Base-by-base conservation (phyloP, 108 stramenopile genomes). In the Nitzschia putrida region DNA sequence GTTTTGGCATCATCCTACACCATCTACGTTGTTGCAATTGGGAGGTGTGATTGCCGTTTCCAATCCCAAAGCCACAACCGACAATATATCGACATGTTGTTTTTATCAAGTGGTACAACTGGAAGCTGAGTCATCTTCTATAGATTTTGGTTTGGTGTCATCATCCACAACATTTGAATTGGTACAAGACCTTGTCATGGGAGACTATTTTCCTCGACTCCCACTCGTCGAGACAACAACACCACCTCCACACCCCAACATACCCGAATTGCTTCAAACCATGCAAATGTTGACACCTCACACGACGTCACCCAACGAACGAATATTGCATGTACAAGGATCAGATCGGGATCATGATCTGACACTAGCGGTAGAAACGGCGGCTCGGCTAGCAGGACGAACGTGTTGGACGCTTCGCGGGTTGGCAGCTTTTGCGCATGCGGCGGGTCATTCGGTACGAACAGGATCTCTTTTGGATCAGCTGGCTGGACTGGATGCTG, bases 381-480 rank as follows among this genome's bases (percentile, higher is more conserved):
- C 92, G 34, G 84, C 89, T 53, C 56, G 82, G 57, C n/a, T 26
- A 39, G 63, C 84, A 54, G 92, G 92, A 64, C 77, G 84, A 73
- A 82, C 77, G 55, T 83, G 73, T 14, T 64, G 90, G 38, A 63
- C 71, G 12, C 76, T 93, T 5, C 77, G 77, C n/a, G 88, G 88
- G 43, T 74, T 92, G 23, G 88, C 85, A 25, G 84, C 84, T 13
- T 90, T 87, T 53, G 85, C 71, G 45, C 64, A 72, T 76, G 18
- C 74, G 49, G 53, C 55, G 23, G 76, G 73, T 14, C 34, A 76
- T 23, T 54, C 66, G 24, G 73, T 80, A 2, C 29, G 80, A 47
- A 77, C 72, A 53, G 86, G 89, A 16, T 80, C 74, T 20, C 61
- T 91, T 13, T 42, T 73, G 9, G 90, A 94, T 56, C 85, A 94